Base-by-base conservation (phyloP, 2,329 filamentous ascomycete genomes). In the Fusarium pseudograminearum region DNA sequence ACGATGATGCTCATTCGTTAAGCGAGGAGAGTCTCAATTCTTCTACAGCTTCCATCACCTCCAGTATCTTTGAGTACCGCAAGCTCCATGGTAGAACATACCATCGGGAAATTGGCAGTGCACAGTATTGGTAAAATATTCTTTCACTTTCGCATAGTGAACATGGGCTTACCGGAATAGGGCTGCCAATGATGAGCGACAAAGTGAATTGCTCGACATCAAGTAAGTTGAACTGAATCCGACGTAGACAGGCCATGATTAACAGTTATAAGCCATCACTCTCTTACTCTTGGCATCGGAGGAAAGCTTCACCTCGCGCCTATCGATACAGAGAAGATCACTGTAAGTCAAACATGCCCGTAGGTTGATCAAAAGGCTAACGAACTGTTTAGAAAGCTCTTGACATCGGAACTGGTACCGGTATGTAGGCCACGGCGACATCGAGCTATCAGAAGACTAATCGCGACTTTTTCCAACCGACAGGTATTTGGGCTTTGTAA, bases 11-110 rank as follows among this genome's bases (percentile, higher is more conserved):
- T 33, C 36, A 63, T 44, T 63, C 60, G 4, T 20, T 63, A 15
- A 57, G 41, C 4, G 48, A 31, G 3, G 28, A 63, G 4, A 63
- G 60, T 7, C 30, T 63, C 3, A 15, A 44, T 3, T 56, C 50
- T 15, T 63, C 60, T 2, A 63, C 60, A 18, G 60, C 62, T 18
- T 63, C 60, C 4, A 30, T 63, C 1, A 44, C 36, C 4, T 63
- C 60, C 12, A 63, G 58, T 16, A 63, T 63, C 6, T 63, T 57
- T 7, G 60, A 63, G 22, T 63, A 63, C 9, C 60, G 60, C 18
- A 63, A 63, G n/a, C 36, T 63, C 3, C 60, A 63, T 28, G 60
- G 60, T 4, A 56, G 60, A 7, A 63, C 60, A 4, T 63, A 63
- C n/a, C 60, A 63, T 57, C 36, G 48, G 0, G 60, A 63, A 4